Percentiles rank a stretch among this genome's conserved stretches.
phyloP scores from a whole-genome alignment of 2,329 filamentous ascomycete genomes.

The Xylaria polymorpha region DNA sequence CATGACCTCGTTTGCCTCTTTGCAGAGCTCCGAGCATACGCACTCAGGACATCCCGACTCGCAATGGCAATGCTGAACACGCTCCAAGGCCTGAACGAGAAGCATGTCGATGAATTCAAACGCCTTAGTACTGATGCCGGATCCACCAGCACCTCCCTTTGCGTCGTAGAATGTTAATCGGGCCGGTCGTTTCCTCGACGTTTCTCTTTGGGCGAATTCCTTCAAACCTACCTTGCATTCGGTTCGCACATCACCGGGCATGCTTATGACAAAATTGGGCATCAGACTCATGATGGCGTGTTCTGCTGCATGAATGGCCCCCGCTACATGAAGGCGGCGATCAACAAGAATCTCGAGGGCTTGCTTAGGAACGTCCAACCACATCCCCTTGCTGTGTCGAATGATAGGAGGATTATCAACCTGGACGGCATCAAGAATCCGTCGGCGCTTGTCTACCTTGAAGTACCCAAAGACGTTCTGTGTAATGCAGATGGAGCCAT shows the following conservation, averaged over 20 bases:
- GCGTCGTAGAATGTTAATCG: conserved; percentile 94
- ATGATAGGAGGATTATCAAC: conserved; percentile 94
- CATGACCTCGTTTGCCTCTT: conserved; percentile 90
- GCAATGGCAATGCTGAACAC: conserved; percentile 82
- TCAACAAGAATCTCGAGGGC: conserved; percentile 83
- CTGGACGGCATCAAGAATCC: conserved; percentile 89
- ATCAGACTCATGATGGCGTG: conserved; percentile 89
- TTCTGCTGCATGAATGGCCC: conserved; percentile 93
- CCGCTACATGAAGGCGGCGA: conserved; percentile 81
- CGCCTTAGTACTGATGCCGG: conserved; percentile 89
- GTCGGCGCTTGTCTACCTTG: conserved; percentile 87
- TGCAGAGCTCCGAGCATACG: conserved; percentile 85
- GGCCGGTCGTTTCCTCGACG: conserved; percentile 82
- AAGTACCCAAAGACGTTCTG: conserved; percentile 96
- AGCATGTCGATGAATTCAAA: conserved; percentile 91
- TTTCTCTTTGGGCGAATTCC: conserved; percentile 80
- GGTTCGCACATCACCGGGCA: conserved; percentile 91
- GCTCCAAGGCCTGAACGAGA: conserved; percentile 77
- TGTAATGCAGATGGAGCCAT: conserved; percentile 85
- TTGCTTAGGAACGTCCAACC: conserved; percentile 86
- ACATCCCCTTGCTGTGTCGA: conserved; percentile 88
- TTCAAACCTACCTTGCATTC: conserved; percentile 93
- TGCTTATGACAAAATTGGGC: conserved; percentile 89
- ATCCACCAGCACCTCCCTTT: conserved; percentile 85
- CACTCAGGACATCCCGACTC: conserved; percentile 88